Conservation (phyloP, 768 basidiomycete genomes). For the Tylopilus balloui region DNA sequence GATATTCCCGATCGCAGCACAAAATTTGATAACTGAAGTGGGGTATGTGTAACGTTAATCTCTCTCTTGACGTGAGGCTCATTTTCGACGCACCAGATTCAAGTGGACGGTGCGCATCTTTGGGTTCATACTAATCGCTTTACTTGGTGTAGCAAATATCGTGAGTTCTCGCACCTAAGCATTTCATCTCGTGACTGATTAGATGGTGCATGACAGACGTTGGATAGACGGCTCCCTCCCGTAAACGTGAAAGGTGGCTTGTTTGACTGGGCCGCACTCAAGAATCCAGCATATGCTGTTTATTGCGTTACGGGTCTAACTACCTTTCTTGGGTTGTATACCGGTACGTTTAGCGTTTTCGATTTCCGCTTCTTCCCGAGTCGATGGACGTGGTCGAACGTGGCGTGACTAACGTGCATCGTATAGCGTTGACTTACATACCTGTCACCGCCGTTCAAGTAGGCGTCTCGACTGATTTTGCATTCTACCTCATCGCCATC, state of each 20-base stretch:
- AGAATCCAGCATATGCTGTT: conserved; percentile 42
- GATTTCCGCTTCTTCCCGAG: not conserved
- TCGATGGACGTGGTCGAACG: too few species aligned
- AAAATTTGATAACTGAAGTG: conserved; percentile 48
- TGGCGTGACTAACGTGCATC: not conserved
- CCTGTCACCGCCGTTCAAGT: conserved; percentile 49
- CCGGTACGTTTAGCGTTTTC: conserved; percentile 36
- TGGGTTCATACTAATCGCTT: conserved; percentile 54
- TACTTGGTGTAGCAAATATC: conserved; percentile 53
- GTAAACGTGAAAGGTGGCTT: conserved; percentile 51
- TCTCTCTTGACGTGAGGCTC: not conserved
- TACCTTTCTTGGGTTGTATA: conserved; percentile 67
- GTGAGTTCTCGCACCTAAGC: conserved; percentile 26
- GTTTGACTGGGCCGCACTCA: conserved; percentile 50
- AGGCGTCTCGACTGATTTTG: conserved; percentile 46
- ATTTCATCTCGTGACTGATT: not conserved
- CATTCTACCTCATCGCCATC: conserved; percentile 64
- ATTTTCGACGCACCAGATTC: conserved; percentile 44
- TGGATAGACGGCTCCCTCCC: conserved; percentile 51
- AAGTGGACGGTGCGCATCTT: conserved; percentile 72
- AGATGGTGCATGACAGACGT: conserved; percentile 11
- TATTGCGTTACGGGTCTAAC: conserved; percentile 56
- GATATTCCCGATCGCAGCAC: conserved; percentile 57
- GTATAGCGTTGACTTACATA: conserved; percentile 62
- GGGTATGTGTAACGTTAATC: conserved; percentile 41